Evolutionary conservation across 768 basidiomycete species (phyloP), one percentile per base, ranked within the genome.

Genomic region (Botryobasidium botryosum): DNA sequence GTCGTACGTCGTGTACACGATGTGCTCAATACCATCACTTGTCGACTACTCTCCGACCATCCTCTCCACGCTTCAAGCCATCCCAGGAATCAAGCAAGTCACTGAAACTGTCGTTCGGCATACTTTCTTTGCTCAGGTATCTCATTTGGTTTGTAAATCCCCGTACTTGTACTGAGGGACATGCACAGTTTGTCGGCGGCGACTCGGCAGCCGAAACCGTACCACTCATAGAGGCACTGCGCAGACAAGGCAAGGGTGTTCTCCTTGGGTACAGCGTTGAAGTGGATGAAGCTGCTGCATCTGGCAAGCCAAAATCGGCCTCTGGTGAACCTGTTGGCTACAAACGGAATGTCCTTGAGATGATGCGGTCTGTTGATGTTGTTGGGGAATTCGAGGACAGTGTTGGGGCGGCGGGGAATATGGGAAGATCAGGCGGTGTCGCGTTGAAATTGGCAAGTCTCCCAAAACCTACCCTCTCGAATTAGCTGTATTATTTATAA

Each of bases 151-250:
- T 33, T 33, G 31, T 33, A 33, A 17, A 46, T 26, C 20, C 28
- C 35, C 17, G 20, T 33, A 27, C 6, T 24, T 35, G 3, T n/a
- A n/a, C 27, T 46, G 23, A 42, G 20, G 20, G n/a, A n/a, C n/a
- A n/a, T n/a, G n/a, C n/a, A 18, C 52, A 87, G 78, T 96, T 92
- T 52, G 88, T 91, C 1, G 87, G 88, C 0, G 88, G 83, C 3
- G 87, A 91, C 48, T 79, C 79, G 0, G 81, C 78, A 0, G 68
- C 71, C 29, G 75, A 70, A 15, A 71, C 78, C 5, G 51, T 82
- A 4, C 77, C 83, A 1, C 57, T 82, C 1, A 69, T 94, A 32
- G 62, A 66, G 32, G 55, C 60, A 10, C 65, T 91, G 21, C 72
- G 87, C 15, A 59, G 59, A 7, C 69, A 70, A 49, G 79, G 82